A percentile compares a stretch with the other conserved stretches of the same genome.
phyloP scores from a whole-genome alignment of 306 rosid genomes.

The Cotoneaster glaucophyllus region DNA sequence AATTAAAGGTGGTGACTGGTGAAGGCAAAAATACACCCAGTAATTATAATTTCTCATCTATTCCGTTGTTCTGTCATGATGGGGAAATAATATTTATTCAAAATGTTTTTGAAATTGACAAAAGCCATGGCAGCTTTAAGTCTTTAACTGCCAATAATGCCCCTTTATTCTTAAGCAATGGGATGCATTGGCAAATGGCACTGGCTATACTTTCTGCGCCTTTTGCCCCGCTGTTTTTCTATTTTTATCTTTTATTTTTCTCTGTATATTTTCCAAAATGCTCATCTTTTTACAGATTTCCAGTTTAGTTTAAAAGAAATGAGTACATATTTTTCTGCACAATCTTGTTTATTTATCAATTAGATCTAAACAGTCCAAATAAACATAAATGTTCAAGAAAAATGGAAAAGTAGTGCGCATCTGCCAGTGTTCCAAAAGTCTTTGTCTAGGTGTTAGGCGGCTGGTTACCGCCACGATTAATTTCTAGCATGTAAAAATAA shows the following conservation, averaged over 20 bases:
- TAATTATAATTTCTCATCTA: not conserved
- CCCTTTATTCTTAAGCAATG: slow-evolving; percentile 21
- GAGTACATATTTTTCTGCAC: not conserved
- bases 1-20: too few relatives aligned
- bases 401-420: not conserved
- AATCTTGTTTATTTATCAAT: too few relatives aligned
- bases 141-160: slow-evolving; percentile 18
- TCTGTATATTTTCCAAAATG: not conserved
- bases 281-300: not conserved
- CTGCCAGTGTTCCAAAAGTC: too few relatives aligned
- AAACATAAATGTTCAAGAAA: not conserved
- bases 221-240: not conserved
- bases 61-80: slow-evolving; percentile 10
- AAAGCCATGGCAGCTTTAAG: slow-evolving; percentile 18
- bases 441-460: too few relatives aligned
- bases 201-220: not conserved
- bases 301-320: not conserved
- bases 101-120: slow-evolving; percentile 1
- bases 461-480: fast-evolving
- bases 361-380: too few relatives aligned
- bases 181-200: not conserved
- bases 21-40: not conserved
- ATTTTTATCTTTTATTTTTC: not conserved
- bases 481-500: too few relatives aligned
- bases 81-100: not conserved